Base-by-base conservation (phyloP, 495 filamentous ascomycete genomes). In the Viridothelium virens region DNA sequence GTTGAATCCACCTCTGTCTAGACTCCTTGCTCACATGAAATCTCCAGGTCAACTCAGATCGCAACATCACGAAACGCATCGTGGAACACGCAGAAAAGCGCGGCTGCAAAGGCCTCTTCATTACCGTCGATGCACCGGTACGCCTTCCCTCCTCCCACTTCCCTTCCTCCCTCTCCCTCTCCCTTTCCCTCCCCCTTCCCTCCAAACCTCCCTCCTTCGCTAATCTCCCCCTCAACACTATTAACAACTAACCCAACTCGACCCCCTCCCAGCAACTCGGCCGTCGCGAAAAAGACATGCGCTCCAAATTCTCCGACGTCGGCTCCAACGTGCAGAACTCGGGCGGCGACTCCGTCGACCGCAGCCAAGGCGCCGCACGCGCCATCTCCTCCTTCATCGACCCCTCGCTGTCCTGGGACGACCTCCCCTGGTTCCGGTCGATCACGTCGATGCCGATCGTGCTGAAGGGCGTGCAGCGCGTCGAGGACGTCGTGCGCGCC, bases 381-480 rank as follows among this genome's bases (percentile, higher is more conserved):
- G 88, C 88, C 63, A 99, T 97, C 71, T 95, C 90, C 41, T 89
- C 85, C 48, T 99, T 97, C 79, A 97, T 98, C 79, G 94, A 97
- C 79, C 95, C 94, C 1, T 76, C 79, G 3, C 85, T 98, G 9
- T 88, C 84, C 63, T 98, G 94, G 94, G 88, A 88, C 69, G 95
- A 97, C 75, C 91, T 97, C 68, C 90, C 92, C 38, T 97, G 91
- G 91, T 97, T 98, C 82, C 80, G 84, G 66, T 85, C 83, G 64
- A 90, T 97, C 74, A 98, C 94, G 50, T 89, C 87, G 70, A 96
- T 98, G 94, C 94, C 94, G 50, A 96, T 98, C 71, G 80, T 96
- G 53, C 87, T 98, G 69, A 97, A 98, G 81, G 94, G 94, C 66
- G 92, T 98, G 38, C 94, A 97, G 79, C 83, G 93, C 64, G 91